Evolutionary conservation across 257 asterid species (phyloP).

Genomic region (Verbena officinalis): DNA sequence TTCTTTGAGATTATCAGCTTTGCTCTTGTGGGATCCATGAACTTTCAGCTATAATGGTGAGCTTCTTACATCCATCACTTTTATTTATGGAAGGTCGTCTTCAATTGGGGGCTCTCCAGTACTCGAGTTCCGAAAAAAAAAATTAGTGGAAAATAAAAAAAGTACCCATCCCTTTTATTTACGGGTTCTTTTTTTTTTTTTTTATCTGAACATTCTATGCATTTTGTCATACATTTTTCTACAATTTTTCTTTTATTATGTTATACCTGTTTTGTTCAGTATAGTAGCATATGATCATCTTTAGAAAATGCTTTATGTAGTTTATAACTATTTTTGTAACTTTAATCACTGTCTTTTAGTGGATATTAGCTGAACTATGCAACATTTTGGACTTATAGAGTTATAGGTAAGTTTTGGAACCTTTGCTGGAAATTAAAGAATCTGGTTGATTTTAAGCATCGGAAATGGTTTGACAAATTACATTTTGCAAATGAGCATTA

Average conservation of each 20-base stretch:
- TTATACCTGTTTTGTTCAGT: background rate
- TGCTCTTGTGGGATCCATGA: conserved; percentile 1
- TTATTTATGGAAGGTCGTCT: too few species aligned
- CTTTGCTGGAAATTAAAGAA: background rate
- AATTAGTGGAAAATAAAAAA: too few species aligned
- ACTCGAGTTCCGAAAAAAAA: too few species aligned
- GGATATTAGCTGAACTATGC: background rate
- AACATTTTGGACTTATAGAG: background rate
- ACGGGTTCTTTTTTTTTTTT: too few species aligned
- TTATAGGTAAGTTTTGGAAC: too few species aligned
- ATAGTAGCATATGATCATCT: background rate
- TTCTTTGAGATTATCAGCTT: background rate
- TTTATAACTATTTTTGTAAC: too few species aligned
- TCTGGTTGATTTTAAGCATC: too few species aligned
- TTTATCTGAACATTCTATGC: background rate
- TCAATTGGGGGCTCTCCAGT: too few species aligned
- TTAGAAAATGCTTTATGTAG: background rate
- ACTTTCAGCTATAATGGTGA: background rate
- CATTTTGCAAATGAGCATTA: too few species aligned
- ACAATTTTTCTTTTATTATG: background rate
- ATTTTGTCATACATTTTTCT: conserved; percentile 3
- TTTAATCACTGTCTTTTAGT: background rate
- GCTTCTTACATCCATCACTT: background rate
- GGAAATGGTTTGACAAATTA: too few species aligned
- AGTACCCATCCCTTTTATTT: too few species aligned